Base-by-base conservation (phyloP, 73 alveolate species). In the Paramecium pentaurelia region DNA sequence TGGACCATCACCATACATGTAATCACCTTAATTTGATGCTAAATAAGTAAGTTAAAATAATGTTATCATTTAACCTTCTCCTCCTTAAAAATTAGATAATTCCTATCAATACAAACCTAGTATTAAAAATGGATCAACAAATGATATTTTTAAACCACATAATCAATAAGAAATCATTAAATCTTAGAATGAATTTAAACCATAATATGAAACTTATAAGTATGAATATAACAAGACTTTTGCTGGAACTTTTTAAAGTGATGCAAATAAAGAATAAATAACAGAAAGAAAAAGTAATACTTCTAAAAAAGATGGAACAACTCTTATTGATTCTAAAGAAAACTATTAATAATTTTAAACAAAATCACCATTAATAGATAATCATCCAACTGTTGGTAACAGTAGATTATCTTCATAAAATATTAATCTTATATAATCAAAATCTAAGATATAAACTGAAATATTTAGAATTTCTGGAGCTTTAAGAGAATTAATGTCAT, bases 161-260 rank as follows among this genome's bases (percentile, higher is more conserved):
- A 64, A 64, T 64, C 47, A 64, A 64, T 20, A 64, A 64, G 84
- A 64, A 12, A 51, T 27, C 4, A 34, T 28, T 64, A 64, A 64
- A 64, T 64, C 84, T 32, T 64, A 64, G 12, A 64, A 64, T 64
- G 84, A 64, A 34, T 28, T 64, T 34, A 64, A 64, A 18, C 58
- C 84, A 0, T 6, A 34, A 14, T 64, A 75, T 42, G 88, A 75
- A 36, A 75, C 88, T 25, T 75, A 38, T 75, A 75, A 42, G 40
- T 75, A 75, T 75, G 88, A 75, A 36, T 75, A 75, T 10, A 75
- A 36, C 25, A 75, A 75, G n/a, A 75, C 88, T n/a, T 75, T 75
- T 42, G 60, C 68, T n/a, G 88, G 60, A n/a, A 75, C 38, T 11
- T 75, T 75, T 75, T 38, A 75, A 4, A 75, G 60, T 36, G 88